Evolutionary conservation across 208 protist genomes (phyloP).

Genomic region (Acanthamoeba royreba): DNA sequence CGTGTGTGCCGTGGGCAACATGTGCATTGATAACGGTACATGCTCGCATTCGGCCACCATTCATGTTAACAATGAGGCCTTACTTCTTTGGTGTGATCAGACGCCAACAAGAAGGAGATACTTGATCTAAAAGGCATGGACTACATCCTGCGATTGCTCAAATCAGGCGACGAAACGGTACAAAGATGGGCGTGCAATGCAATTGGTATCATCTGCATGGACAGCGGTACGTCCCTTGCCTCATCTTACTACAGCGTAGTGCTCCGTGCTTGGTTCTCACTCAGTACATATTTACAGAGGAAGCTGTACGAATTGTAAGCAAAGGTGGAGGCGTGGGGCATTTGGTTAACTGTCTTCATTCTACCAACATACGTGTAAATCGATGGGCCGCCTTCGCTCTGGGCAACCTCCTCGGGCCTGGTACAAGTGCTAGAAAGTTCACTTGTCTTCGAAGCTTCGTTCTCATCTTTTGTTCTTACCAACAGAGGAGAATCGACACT

Average conservation of each 20-base stretch:
- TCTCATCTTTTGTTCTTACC: no score
- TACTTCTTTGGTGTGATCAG: neutral
- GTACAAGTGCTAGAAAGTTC: no score
- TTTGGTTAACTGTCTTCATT: neutral
- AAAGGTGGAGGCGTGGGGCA: neutral
- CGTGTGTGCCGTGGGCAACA: neutral
- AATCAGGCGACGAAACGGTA: neutral
- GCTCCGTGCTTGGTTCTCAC: neutral
- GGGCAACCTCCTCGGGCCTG: neutral
- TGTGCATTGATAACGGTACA: constrained; percentile 11
- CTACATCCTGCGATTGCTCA: neutral
- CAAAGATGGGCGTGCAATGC: neutral
- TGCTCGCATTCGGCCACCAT: no score
- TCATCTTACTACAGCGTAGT: neutral
- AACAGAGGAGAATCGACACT: neutral
- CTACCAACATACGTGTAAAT: neutral
- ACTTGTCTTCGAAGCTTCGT: no score
- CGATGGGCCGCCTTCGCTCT: neutral
- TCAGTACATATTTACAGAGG: no score
- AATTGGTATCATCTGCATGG: neutral
- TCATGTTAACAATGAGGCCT: no score
- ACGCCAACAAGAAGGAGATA: neutral
- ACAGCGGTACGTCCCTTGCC: neutral
- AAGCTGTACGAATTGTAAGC: neutral
- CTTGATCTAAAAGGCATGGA: neutral